A percentile compares a stretch with the other conserved stretches of the same genome.
Evolutionary conservation across 2,329 filamentous ascomycete genomes (phyloP).

Genomic region (Trichophyton rubrum): DNA sequence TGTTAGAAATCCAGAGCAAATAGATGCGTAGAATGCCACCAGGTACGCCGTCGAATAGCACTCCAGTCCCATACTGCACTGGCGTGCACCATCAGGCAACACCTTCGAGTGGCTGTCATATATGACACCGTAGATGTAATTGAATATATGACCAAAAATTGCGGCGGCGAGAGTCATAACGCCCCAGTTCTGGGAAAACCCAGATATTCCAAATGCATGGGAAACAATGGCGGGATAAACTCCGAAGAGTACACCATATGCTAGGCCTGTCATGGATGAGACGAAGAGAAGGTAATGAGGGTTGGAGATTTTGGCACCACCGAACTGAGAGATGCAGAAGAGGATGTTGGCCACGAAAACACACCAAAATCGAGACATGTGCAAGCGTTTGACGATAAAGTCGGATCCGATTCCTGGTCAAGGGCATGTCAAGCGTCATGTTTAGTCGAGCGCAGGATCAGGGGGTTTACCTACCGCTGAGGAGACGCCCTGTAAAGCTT

Average conservation of each 20-base stretch:
- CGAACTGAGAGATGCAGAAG: slow-evolving; percentile 68
- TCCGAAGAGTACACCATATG: slow-evolving; percentile 87
- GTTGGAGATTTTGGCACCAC: slow-evolving; percentile 60
- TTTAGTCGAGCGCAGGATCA: not conserved
- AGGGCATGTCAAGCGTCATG: slow-evolving; percentile 7
- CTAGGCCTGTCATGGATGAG: slow-evolving; percentile 72
- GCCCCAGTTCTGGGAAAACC: slow-evolving; percentile 91
- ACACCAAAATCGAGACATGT: slow-evolving; percentile 82
- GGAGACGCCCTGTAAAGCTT: slow-evolving; percentile 70
- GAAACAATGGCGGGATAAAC: slow-evolving; percentile 83
- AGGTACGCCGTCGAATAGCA: slow-evolving; percentile 77
- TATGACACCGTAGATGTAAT: slow-evolving; percentile 73
- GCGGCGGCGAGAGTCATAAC: slow-evolving; percentile 85
- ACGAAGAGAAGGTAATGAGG: slow-evolving; percentile 66
- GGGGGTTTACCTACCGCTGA: slow-evolving; percentile 47
- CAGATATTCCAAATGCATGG: slow-evolving; percentile 80
- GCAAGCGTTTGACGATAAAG: slow-evolving; percentile 66
- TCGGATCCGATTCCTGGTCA: slow-evolving; percentile 72
- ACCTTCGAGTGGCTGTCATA: slow-evolving; percentile 69
- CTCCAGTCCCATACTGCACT: slow-evolving; percentile 61
- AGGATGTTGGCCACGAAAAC: slow-evolving; percentile 63
- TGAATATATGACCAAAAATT: slow-evolving; percentile 80
- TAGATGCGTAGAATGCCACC: slow-evolving; percentile 60
- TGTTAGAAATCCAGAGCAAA: slow-evolving; percentile 55
- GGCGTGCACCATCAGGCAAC: slow-evolving; percentile 54